Evolutionary conservation across 2,329 filamentous ascomycete genomes (phyloP).

Genomic region (Fusarium newnesense): DNA sequence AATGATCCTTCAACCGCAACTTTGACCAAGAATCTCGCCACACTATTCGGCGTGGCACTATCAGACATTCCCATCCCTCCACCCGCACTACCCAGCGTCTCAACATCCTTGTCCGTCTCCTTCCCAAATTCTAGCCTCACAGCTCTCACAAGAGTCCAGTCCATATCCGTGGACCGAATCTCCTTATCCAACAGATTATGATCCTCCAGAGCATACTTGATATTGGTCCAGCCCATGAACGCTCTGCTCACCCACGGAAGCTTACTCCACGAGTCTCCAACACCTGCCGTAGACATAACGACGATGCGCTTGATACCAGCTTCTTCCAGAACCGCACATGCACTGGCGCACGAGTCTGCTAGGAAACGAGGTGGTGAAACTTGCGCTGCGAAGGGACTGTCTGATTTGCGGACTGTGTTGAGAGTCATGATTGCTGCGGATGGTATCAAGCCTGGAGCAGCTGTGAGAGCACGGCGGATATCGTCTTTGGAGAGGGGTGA

Average conservation of each 20-base stretch:
- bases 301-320: conserved; percentile 48
- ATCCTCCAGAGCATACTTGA: conserved; percentile 53
- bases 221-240: conserved; percentile 53
- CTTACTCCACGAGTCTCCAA: conserved; percentile 51
- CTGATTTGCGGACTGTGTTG: conserved; percentile 53
- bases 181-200: conserved; percentile 51
- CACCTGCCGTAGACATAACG: conserved; percentile 54
- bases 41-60: conserved; percentile 43
- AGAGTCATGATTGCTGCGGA: conserved; percentile 52
- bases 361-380: conserved; percentile 53
- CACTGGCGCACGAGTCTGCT: conserved; percentile 51
- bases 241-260: conserved; percentile 49
- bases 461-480: conserved; percentile 42
- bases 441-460: conserved; percentile 35
- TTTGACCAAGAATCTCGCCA: conserved; percentile 49
- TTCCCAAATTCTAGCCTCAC: conserved; percentile 45
- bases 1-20: conserved; percentile 43
- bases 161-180: conserved; percentile 47
- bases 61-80: conserved; percentile 47
- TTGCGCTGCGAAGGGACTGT: conserved; percentile 53
- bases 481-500: conserved; percentile 50
- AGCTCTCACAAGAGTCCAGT: conserved; percentile 52
- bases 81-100: conserved; percentile 46
- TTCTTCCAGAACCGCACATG: conserved; percentile 47
- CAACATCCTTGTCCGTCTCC: conserved; percentile 24